A percentile compares a stretch with the other conserved stretches of the same genome.
Evolutionary conservation across 331 rosid genomes (phyloP).

Genomic region (Telfairia occidentalis): DNA sequence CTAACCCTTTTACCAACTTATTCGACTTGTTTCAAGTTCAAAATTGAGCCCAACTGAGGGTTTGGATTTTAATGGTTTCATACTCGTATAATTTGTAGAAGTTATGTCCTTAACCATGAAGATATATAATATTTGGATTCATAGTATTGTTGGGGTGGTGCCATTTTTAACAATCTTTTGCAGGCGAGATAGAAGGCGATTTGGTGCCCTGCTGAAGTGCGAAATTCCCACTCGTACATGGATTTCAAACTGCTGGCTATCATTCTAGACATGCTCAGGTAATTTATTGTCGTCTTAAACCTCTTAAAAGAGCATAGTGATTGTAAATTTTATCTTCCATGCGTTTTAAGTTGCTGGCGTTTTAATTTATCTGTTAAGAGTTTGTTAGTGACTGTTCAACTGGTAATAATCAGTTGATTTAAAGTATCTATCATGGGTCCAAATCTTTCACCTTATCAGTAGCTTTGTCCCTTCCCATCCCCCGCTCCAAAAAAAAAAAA

Average conservation of each 20-base stretch:
- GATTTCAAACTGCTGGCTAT: background rate
- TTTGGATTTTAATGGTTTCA: background rate
- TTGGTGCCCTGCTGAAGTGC: slow-evolving; percentile 19
- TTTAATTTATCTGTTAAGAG: background rate
- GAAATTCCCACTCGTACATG: background rate
- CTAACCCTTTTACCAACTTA: background rate
- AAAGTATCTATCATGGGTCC: background rate
- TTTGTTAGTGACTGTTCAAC: background rate
- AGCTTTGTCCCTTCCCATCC: no score
- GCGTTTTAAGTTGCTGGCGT: background rate
- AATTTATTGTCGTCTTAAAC: background rate
- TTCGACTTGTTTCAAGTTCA: background rate
- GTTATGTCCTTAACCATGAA: background rate
- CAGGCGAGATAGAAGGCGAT: slow-evolving; percentile 35
- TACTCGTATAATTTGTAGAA: background rate
- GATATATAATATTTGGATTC: background rate
- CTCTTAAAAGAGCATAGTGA: background rate
- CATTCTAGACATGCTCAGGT: background rate
- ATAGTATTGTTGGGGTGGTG: background rate
- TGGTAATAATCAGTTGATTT: background rate
- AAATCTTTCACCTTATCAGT: background rate
- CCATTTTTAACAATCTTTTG: background rate
- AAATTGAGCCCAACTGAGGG: background rate
- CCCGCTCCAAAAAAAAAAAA: background rate
- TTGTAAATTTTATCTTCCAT: slow-evolving; percentile 3